These are phyloP conservation scores for Russula earlei DNA, from an alignment of 768 basidiomycete genomes.

Conservation along the genomic window DNA sequence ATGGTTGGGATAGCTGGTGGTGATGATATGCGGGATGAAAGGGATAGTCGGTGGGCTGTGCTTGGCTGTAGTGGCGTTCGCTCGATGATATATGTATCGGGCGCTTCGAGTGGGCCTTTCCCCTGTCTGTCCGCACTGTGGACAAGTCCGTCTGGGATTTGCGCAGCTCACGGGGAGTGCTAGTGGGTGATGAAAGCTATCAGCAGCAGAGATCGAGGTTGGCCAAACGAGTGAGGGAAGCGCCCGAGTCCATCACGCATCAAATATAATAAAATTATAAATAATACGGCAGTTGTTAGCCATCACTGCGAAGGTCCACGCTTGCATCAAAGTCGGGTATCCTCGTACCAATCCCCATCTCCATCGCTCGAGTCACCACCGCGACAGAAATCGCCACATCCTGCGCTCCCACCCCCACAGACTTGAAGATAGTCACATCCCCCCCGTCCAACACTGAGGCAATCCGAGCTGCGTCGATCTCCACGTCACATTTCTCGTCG, in stretches of 20 bases:
- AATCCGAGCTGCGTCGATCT: slow-evolving; percentile 8
- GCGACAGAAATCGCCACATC: slow-evolving; percentile 74
- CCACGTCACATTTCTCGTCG: slow-evolving; percentile 11
- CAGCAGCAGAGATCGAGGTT: too few species aligned
- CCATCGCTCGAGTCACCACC: slow-evolving; percentile 53
- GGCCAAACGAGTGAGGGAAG: too few species aligned
- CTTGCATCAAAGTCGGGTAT: slow-evolving; percentile 25
- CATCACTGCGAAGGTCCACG: background rate
- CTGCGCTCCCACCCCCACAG: slow-evolving; percentile 80
- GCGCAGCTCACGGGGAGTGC: too few species aligned
- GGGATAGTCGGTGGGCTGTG: background rate
- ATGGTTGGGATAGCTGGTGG: background rate
- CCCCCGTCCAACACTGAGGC: slow-evolving; percentile 18
- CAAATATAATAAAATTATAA: too few species aligned
- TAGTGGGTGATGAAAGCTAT: too few species aligned
- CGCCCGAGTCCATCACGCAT: too few species aligned
- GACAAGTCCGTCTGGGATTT: too few species aligned
- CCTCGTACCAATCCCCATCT: slow-evolving; percentile 40
- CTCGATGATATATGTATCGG: background rate
- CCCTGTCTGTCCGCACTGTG: too few species aligned
- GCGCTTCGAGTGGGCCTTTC: background rate
- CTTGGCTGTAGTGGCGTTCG: background rate
- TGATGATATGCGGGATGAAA: background rate
- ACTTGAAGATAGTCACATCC: slow-evolving; percentile 73
- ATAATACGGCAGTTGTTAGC: too few species aligned